These are phyloP conservation scores for Monosporozyma aquatica DNA, from an alignment of 805 yeast genomes.

Conservation along the genomic window DNA sequence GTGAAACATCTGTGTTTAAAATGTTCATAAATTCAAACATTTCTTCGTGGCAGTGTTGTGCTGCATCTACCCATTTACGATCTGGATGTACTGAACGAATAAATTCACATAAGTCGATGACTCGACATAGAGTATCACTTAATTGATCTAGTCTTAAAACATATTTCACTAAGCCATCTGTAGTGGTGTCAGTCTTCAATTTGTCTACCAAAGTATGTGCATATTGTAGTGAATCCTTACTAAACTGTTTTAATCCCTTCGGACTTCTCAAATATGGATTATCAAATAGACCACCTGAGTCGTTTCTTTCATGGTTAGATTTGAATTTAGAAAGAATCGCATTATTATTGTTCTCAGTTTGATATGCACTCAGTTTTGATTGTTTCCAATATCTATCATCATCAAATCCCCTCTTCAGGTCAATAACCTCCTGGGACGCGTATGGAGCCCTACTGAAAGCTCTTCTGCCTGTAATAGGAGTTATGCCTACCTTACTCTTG, in stretches of 20 bases:
- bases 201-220: conserved; percentile 55
- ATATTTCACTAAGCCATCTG: conserved; percentile 39
- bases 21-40: conserved; percentile 92
- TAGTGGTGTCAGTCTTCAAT: conserved; percentile 42
- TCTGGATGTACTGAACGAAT: conserved; percentile 83
- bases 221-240: conserved; percentile 49
- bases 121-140: conserved; percentile 83
- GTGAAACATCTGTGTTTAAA: conserved; percentile 70
- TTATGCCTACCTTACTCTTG: neutral
- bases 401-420: conserved; percentile 44
- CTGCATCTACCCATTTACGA: conserved; percentile 58
- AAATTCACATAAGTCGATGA: conserved; percentile 89
- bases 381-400: conserved; percentile 46
- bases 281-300: conserved; percentile 52
- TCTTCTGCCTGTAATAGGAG: neutral
- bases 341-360: neutral
- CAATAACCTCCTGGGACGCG: neutral
- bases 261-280: conserved; percentile 66
- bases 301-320: neutral
- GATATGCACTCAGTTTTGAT: neutral
- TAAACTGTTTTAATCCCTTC: conserved; percentile 58
- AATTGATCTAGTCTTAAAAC: conserved; percentile 68
- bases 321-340: neutral
- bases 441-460: neutral
- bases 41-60: conserved; percentile 78